phyloP scores from a whole-genome alignment of 352 stramenopile genomes.

The Globisporangium acanthophoron region DNA sequence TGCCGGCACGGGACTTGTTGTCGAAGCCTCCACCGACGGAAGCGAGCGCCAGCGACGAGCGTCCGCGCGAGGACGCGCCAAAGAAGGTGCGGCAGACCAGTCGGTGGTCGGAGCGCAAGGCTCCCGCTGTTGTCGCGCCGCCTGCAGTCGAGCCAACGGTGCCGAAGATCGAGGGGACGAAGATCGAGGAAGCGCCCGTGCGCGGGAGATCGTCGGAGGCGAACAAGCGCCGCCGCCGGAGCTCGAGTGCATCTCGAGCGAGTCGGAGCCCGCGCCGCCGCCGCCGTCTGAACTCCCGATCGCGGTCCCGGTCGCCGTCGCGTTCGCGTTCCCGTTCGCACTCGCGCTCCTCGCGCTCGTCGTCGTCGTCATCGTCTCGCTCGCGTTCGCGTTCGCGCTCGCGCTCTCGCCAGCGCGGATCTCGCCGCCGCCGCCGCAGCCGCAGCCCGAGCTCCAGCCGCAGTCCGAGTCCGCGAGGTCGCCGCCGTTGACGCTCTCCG shows the following conservation, averaged over 20 bases:
- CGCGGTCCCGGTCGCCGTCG: slow-evolving; percentile 1
- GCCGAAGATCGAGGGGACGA: background rate
- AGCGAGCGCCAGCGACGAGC: background rate
- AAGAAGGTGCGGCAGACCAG: slow-evolving; percentile 5
- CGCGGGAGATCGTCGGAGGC: slow-evolving; percentile 4
- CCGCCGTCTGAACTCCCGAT: slow-evolving; percentile 4
- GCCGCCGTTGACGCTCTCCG: slow-evolving; percentile 5
- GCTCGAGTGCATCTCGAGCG: slow-evolving; percentile 16
- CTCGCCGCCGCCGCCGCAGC: slow-evolving; percentile 14
- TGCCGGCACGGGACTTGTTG: background rate
- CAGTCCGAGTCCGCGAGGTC: slow-evolving; percentile 15
- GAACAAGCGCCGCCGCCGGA: slow-evolving; percentile 19
- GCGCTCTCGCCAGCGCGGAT: slow-evolving; percentile 19
- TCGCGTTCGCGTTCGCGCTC: slow-evolving; percentile 6
- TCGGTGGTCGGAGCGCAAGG: slow-evolving; percentile 4
- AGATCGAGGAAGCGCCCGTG: slow-evolving; percentile 1
- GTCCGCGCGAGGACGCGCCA: background rate
- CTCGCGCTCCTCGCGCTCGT: slow-evolving; percentile 26
- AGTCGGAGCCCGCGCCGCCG: slow-evolving; percentile 18
- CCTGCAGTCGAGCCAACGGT: background rate
- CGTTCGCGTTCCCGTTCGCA: slow-evolving; percentile 13
- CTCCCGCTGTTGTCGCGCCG: background rate
- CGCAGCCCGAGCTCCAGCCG: slow-evolving; percentile 24
- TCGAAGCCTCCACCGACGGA: background rate
- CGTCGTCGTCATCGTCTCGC: slow-evolving; percentile 17